Percentiles rank a stretch among this genome's conserved stretches.
Conservation (phyloP, 805 yeast species). For the Osmozyma mogii region DNA sequence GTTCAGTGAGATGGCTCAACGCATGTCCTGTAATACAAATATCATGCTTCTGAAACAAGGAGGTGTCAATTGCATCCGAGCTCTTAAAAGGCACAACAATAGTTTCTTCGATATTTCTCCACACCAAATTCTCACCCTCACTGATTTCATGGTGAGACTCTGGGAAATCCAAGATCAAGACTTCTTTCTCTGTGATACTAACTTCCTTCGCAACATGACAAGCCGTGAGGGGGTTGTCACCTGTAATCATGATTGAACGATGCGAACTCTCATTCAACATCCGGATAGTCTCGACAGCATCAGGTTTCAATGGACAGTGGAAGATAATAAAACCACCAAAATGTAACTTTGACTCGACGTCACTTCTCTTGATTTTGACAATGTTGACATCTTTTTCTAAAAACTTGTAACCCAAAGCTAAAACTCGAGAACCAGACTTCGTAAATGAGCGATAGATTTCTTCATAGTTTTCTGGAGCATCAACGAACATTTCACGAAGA, state of each 20-base stretch:
- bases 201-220: slow-evolving; percentile 96
- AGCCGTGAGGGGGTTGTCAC: slow-evolving; percentile 97
- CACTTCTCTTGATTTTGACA: slow-evolving; percentile 58
- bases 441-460: slow-evolving; percentile 83
- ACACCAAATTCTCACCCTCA: slow-evolving; percentile 52
- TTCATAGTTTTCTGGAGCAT: slow-evolving; percentile 75
- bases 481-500: slow-evolving; percentile 62
- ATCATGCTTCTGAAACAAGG: slow-evolving; percentile 61
- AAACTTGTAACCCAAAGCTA: slow-evolving; percentile 85
- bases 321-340: slow-evolving; percentile 94
- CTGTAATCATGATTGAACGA: slow-evolving; percentile 96
- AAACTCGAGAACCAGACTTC: slow-evolving; percentile 91
- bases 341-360: slow-evolving; percentile 61
- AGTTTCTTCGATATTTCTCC: slow-evolving; percentile 82
- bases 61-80: slow-evolving; percentile 44
- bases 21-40: slow-evolving; percentile 94
- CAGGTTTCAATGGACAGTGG: slow-evolving; percentile 94
- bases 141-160: slow-evolving; percentile 51
- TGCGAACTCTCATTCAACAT: slow-evolving; percentile 95
- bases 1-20: slow-evolving; percentile 54
- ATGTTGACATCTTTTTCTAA: slow-evolving; percentile 45
- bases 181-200: slow-evolving; percentile 74
- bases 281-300: slow-evolving; percentile 81
- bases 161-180: slow-evolving; percentile 78
- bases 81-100: slow-evolving; percentile 60